Evolutionary conservation across 345 rosid genomes (phyloP).

Genomic region (Ailanthus altissimus): DNA sequence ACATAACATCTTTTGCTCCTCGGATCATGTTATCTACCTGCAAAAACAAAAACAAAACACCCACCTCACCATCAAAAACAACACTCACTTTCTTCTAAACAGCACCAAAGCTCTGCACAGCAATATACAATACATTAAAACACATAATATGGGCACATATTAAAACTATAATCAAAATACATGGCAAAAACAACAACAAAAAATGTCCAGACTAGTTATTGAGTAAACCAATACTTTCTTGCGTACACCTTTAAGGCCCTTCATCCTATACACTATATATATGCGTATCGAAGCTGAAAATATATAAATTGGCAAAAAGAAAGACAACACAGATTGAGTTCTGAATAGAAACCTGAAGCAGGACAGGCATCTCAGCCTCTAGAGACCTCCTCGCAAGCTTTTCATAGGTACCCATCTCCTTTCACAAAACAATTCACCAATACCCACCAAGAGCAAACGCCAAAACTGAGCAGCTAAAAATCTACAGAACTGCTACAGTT

Average conservation of each 20-base stretch:
- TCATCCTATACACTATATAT: background rate
- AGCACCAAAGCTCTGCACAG: slow-evolving; percentile 15
- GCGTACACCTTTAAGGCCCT: background rate
- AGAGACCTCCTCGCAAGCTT: slow-evolving; percentile 80
- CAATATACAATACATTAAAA: slow-evolving; percentile 6
- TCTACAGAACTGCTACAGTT: background rate
- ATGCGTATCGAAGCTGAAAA: background rate
- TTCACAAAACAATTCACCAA: slow-evolving; percentile 5
- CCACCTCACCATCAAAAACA: slow-evolving; percentile 23
- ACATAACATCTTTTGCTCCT: slow-evolving; percentile 63
- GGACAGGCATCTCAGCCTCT: slow-evolving; percentile 80
- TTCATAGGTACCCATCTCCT: slow-evolving; percentile 75
- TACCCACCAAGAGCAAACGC: slow-evolving; percentile 13
- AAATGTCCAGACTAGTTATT: background rate
- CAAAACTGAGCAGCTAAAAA: background rate
- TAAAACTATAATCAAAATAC: background rate
- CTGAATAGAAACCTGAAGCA: slow-evolving; percentile 69
- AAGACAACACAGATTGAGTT: slow-evolving; percentile 11
- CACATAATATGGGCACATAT: too few relatives aligned
- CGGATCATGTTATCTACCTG: slow-evolving; percentile 77
- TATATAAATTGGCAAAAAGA: background rate
- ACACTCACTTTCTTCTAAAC: slow-evolving; percentile 6
- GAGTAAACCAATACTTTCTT: background rate
- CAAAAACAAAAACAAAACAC: slow-evolving; percentile 34
- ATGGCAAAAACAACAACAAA: background rate